Evolutionary conservation across 306 rosid species (phyloP).

Genomic region (Ochetophila trinervis): DNA sequence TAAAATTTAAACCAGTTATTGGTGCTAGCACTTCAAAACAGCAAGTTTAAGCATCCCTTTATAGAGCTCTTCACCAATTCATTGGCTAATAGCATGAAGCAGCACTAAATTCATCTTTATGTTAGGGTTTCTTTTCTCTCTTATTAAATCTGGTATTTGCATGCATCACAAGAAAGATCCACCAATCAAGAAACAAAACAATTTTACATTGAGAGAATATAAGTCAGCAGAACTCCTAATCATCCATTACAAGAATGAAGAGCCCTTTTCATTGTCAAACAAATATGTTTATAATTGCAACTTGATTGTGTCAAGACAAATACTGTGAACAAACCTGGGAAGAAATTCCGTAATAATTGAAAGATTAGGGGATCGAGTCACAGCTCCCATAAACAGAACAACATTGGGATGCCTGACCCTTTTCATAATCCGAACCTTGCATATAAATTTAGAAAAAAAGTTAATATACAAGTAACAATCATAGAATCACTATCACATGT

Average conservation of each 20-base stretch:
- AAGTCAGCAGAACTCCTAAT: background rate
- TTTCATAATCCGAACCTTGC: slow-evolving; percentile 86
- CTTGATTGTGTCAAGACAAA: slow-evolving; percentile 7
- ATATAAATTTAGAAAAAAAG: slow-evolving; percentile 33
- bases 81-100: no score
- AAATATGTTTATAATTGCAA: background rate
- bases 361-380: slow-evolving; percentile 84
- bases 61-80: no score
- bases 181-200: background rate
- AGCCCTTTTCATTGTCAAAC: no score
- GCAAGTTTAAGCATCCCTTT: no score
- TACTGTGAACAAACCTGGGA: slow-evolving; percentile 64
- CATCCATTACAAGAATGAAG: background rate
- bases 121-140: no score
- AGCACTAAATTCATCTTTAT: no score
- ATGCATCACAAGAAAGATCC: background rate
- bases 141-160: no score
- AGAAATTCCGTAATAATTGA: slow-evolving; percentile 92
- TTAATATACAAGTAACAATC: slow-evolving; percentile 7
- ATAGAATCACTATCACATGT: background rate
- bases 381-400: slow-evolving; percentile 98
- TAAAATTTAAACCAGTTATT: no score
- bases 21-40: no score
- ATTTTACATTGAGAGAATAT: background rate
- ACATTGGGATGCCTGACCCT: slow-evolving; percentile 92